Evolutionary conservation across 768 basidiomycete species (phyloP), one percentile per base, ranked within the genome.

Genomic region (Rossbeevera mucosa): DNA sequence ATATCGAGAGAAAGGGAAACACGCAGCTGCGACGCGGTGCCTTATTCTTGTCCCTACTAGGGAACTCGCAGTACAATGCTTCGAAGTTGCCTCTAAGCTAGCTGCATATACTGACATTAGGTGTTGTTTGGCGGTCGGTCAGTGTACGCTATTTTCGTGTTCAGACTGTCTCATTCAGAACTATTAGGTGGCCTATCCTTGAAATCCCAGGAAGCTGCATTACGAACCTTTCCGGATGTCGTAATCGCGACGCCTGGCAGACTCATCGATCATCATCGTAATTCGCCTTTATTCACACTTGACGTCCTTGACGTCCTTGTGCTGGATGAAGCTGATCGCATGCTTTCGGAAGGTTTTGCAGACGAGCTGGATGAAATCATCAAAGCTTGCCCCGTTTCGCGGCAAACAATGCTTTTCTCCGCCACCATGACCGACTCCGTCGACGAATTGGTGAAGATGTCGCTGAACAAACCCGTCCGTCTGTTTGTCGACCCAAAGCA

Each of bases 381-480:
- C 71, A 86, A 85, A 61, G 81, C 89, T 16, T 96, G 94, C 65
- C 94, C 94, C 2, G 70, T 71, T 20, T 87, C 88, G 22, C 82
- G 96, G 31, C 96, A 98, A 67, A 98, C 96, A 4, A 95, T 99
- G 93, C 78, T 99, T 31, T 99, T 99, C 72, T 96, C 94, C 1
- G 96, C 96, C 2, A 99, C 96, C 1, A 98, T 98, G 89, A 97
- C 94, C 4, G 96, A 99, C 69, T 88, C 89, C 1, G 88, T 98
- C 8, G 91, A 96, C 61, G 87, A 94, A 64, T 80, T 99, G 44
- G 89, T 98, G 52, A 85, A 84, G 63, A 87, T 98, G 79, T 91
- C 91, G 12, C 73, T 98, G 45, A 88, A 92, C 67, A 93, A 88
- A 66, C 96, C 96, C 5, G 91, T 94, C 8, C 81, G 94, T 41